These are phyloP conservation scores for Psidium friedrichsthalianum DNA, from an alignment of 345 rosid genomes.

Conservation along the genomic window DNA sequence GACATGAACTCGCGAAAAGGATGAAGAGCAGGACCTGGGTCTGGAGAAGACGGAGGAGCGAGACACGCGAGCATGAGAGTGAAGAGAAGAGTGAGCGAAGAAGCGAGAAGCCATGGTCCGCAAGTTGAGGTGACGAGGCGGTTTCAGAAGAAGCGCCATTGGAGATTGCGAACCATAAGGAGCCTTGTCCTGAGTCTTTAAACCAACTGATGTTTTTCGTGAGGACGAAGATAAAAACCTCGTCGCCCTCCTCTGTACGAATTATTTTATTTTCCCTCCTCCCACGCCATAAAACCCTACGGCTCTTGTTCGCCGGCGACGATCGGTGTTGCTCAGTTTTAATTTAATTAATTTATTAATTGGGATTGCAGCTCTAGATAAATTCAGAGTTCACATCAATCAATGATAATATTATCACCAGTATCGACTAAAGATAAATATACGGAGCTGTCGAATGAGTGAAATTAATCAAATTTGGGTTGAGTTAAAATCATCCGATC, in stretches of 20 bases:
- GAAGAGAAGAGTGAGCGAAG: conserved; percentile 4
- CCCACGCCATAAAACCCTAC: not conserved
- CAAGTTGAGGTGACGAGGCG: conserved; percentile 20
- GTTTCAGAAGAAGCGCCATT: conserved; percentile 26
- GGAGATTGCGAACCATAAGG: not conserved
- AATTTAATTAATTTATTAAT: not conserved
- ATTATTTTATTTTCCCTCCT: not conserved
- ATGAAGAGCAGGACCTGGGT: conserved; percentile 30
- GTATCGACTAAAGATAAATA: fast-evolving
- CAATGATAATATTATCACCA: not conserved
- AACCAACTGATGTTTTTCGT: not conserved
- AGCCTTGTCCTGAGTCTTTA: not conserved
- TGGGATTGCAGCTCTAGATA: not conserved
- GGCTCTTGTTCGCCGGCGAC: not conserved
- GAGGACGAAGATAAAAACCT: not conserved
- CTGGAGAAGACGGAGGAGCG: conserved; percentile 19
- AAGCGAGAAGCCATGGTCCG: conserved; percentile 46
- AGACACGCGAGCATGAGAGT: conserved; percentile 10
- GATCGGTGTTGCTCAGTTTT: not conserved
- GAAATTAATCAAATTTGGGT: too few species aligned
- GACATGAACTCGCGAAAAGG: not conserved
- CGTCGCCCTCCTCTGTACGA: not conserved
- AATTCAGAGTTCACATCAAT: not conserved
- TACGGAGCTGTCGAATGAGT: not conserved
- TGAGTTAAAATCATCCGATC: too few species aligned